Base-by-base conservation (phyloP, 768 basidiomycete species). In the Candolleomyces eurysporus region DNA sequence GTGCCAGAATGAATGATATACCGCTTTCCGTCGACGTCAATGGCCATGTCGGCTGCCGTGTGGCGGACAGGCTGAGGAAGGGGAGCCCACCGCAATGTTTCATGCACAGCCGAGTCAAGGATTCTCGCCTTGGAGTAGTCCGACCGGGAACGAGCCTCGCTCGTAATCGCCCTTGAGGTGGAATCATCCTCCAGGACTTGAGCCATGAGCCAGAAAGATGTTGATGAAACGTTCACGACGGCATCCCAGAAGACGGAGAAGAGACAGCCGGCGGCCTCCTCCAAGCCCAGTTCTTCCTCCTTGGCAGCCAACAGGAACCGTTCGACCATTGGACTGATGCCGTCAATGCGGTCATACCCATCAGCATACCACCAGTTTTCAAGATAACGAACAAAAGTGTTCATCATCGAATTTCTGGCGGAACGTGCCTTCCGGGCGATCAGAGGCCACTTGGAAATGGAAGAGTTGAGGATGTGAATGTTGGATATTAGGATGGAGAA, bases 361-460 rank as follows among this genome's bases (percentile, higher is more conserved):
- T 59, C 58, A 5, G 17, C 36, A 32, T 50, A 50, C 46, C 48
- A 50, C 58, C 58, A 59, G n/a, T 50, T 46, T 21, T 58, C 58
- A 8, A 59, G 46, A 39, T 32, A 59, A 26, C 9, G 13, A 9
- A 22, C n/a, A 17, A 59, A 9, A 11, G 48, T 6, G 3, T 6
- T 31, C 58, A 50, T 59, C 26, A 50, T 16, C 10, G 26, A 30
- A 19, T 3, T 30, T 36, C 58, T 36, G 21, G 32, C 53, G 22
- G 53, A 9, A 11, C 21, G 19, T 16, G 22, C 17, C 6, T 39
- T 19, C n/a, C 31, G 32, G n/a, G 10, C 22, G 55, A 14, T 11
- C 21, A 43, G 11, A 39, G 11, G n/a, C n/a, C 19, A n/a, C 13
- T 14, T 16, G 14, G 22, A 39, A 10, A 26, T 26, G 26, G 55